Evolutionary conservation across 345 rosid species (phyloP).

Genomic region (Syzygium aqueum): DNA sequence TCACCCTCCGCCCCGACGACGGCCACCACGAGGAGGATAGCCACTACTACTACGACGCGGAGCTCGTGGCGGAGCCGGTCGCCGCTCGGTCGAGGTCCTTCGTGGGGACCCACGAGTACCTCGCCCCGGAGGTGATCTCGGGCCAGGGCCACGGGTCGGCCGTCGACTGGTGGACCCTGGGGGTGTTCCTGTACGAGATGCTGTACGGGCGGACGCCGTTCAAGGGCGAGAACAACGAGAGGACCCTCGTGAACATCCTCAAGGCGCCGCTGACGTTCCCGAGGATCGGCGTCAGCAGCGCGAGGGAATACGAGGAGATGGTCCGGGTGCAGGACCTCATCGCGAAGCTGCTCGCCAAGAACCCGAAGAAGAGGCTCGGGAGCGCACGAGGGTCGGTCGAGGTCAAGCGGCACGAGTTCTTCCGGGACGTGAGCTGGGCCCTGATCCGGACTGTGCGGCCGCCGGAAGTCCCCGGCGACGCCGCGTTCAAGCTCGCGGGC

Average conservation of each 20-base stretch:
- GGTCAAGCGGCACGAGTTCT: constrained; percentile 81
- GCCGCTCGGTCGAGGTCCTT: constrained; percentile 73
- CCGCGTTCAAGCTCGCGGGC: background rate
- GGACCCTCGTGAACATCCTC: constrained; percentile 66
- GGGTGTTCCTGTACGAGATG: constrained; percentile 86
- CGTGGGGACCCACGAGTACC: constrained; percentile 92
- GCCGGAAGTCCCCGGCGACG: constrained; percentile 58
- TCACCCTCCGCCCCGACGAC: background rate
- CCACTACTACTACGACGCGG: constrained; percentile 12
- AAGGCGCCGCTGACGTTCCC: constrained; percentile 73
- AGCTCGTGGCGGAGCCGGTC: constrained; percentile 72
- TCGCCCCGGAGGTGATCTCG: constrained; percentile 92
- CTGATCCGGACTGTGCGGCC: constrained; percentile 74
- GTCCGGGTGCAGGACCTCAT: constrained; percentile 69
- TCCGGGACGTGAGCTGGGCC: constrained; percentile 85
- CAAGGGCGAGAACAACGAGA: constrained; percentile 90
- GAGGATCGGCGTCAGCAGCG: constrained; percentile 36
- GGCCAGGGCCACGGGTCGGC: constrained; percentile 97
- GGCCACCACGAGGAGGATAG: background rate
- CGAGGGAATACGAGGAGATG: constrained; percentile 54
- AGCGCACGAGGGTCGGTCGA: constrained; percentile 66
- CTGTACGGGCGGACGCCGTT: constrained; percentile 80
- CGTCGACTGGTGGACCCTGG: constrained; percentile 97
- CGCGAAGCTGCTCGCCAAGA: constrained; percentile 57
- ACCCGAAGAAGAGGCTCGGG: constrained; percentile 81